Evolutionary conservation across 352 stramenopile genomes (phyloP), one percentile per base, ranked within the genome.

Genomic region (Saprolegnia diclina): DNA sequence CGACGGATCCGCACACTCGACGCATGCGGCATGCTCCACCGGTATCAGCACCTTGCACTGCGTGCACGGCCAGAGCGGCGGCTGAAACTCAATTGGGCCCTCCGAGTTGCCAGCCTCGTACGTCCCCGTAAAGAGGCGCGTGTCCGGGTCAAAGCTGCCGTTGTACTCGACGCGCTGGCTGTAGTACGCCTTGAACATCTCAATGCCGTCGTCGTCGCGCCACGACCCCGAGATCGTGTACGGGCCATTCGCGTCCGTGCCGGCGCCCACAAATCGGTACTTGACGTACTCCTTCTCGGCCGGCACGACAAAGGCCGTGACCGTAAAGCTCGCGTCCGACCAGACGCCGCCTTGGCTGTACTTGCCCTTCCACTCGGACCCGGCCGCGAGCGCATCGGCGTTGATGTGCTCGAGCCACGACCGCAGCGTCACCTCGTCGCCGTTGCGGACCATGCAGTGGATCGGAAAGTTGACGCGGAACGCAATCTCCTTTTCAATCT

Each of bases 401-500:
- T 24, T 45, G 22, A 40, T 35, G 14, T 61, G 40, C 19, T 40
- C 42, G 16, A 69, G 24, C 63, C 63, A 69, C 7, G 7, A 10
- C 11, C 24, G 45, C 18, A 69, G 32, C 14, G 18, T 24, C 10
- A 40, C 16, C 4, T 26, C 24, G 38, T 69, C 63, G 37, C 53
- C 63, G 21, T 50, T 48, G 13, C 63, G 63, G n/a, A 40, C 63
- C 48, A 69, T 61, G 35, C 40, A 21, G 26, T 69, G 63, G 14
- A 38, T 38, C 6, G 63, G 44, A 56, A 46, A 61, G 19, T 61
- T 40, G 37, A 40, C 63, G 19, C 63, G 63, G 16, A 38, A 37
- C 3, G 42, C 18, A 19, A 22, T 22, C n/a, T 69, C 63, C n/a
- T 29, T 61, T 16, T 56, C 21, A 18, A 69, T 24, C 7, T 21